Evolutionary conservation across 1,284 basidiomycete genomes (phyloP), one percentile per base, ranked within the genome.

Genomic region (Exsudoporus floridanus): DNA sequence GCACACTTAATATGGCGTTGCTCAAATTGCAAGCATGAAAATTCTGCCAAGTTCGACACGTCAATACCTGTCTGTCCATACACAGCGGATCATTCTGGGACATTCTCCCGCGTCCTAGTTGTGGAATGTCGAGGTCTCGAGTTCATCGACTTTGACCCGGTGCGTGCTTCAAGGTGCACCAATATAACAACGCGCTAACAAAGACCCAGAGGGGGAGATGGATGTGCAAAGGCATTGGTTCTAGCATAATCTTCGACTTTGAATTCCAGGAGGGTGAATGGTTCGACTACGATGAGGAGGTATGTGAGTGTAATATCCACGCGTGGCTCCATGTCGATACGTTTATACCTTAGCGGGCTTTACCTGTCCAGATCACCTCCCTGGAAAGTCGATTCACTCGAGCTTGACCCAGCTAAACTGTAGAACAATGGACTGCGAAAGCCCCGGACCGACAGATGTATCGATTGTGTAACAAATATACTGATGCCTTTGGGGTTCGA

Each of bases 251-350:
- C 1, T 90, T 91, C 60, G 81, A 89, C 5, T 77, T 90, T 13
- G 82, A 84, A 41, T 69, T 91, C 27, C 70, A 71, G 10, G 81
- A 84, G 8, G 77, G 74, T 12, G 87, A 90, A 70, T 92, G 90
- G 90, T 78, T 76, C 12, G 89, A 91, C 59, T 92, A 92, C 58
- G 90, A 92, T 60, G 89, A 91, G 65, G 88, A 90, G 77, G 89
- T 85, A 46, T 46, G 69, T 49, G 37, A 28, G 36, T n/a, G 38
- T 12, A 36, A 19, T 31, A 48, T 33, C 37, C 21, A 46, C 27
- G 2, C 31, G 43, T 41, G 19, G 23, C 33, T 36, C 30, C 46
- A 31, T 40, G 49, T 49, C 27, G 8, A 48, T 41, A 7, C 21
- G 21, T 38, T 38, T 36, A 19, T 46, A 5, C 41, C 43, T n/a